Evolutionary conservation across 495 filamentous ascomycete genomes (phyloP).

Genomic region (Patellaria atrata): DNA sequence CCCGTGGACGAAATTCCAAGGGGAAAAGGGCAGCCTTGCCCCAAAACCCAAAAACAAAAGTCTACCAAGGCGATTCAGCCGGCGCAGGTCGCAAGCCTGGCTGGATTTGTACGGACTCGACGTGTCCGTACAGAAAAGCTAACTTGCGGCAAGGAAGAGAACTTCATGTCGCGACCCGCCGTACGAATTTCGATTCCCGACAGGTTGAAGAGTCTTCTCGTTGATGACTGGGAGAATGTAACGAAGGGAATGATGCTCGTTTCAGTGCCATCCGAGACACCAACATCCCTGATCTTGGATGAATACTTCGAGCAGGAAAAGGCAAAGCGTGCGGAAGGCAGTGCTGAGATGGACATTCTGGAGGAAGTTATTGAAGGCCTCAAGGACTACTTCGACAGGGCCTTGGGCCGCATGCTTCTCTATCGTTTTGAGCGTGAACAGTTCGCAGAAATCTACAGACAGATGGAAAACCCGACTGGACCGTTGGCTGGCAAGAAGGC

Average conservation of each 20-base stretch:
- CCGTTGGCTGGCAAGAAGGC: constrained; percentile 44
- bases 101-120: constrained; percentile 45
- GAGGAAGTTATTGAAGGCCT: constrained; percentile 76
- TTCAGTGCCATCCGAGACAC: constrained; percentile 57
- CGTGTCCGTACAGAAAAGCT: no score
- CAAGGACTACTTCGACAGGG: constrained; percentile 81
- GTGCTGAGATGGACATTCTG: constrained; percentile 65
- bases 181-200: constrained; percentile 75
- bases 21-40: no score
- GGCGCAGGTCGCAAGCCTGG: constrained; percentile 42
- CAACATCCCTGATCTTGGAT: constrained; percentile 62
- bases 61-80: no score
- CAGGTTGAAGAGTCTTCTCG: constrained; percentile 71
- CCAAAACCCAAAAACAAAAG: no score
- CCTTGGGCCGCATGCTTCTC: constrained; percentile 71
- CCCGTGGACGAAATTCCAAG: no score
- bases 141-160: constrained; percentile 53
- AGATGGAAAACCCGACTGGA: constrained; percentile 39
- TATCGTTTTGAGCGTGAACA: constrained; percentile 87
- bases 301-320: constrained; percentile 61
- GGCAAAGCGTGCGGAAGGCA: constrained; percentile 45
- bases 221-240: constrained; percentile 97
- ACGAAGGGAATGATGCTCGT: constrained; percentile 88
- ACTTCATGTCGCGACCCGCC: constrained; percentile 61
- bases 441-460: constrained; percentile 55